Evolutionary conservation across 1,284 basidiomycete species (phyloP).

Genomic region (Schizophyllum amplum): DNA sequence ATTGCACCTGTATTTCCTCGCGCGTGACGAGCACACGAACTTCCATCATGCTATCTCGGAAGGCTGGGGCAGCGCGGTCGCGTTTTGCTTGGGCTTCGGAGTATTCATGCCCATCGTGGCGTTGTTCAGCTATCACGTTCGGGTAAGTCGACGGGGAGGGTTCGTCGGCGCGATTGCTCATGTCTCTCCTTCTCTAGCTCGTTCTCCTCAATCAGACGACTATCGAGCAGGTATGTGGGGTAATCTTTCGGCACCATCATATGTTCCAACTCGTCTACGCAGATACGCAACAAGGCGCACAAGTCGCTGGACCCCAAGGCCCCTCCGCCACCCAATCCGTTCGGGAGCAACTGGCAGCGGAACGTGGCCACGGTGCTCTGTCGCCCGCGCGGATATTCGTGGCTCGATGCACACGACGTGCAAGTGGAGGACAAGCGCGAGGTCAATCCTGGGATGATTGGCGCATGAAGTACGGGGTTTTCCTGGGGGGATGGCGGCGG

Average conservation of each 20-base stretch:
- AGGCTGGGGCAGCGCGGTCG: conserved; percentile 71
- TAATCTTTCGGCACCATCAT: conserved; percentile 8
- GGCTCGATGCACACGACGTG: conserved; percentile 47
- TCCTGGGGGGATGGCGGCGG: neutral
- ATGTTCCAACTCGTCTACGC: conserved; percentile 9
- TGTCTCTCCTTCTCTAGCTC: conserved; percentile 37
- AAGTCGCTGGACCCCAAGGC: conserved; percentile 49
- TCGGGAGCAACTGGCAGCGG: conserved; percentile 62
- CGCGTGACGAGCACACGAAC: conserved; percentile 38
- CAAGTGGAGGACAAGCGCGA: conserved; percentile 62
- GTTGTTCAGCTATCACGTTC: conserved; percentile 74
- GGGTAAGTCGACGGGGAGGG: conserved; percentile 42
- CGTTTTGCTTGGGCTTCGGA: conserved; percentile 59
- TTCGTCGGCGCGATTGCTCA: conserved; percentile 4
- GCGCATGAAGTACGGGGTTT: neutral
- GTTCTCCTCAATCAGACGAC: conserved; percentile 83
- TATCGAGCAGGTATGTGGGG: conserved; percentile 74
- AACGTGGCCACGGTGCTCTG: conserved; percentile 66
- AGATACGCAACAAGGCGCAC: conserved; percentile 77
- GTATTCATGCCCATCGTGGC: conserved; percentile 79
- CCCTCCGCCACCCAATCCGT: conserved; percentile 65
- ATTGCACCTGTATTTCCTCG: conserved; percentile 69
- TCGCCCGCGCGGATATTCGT: conserved; percentile 62
- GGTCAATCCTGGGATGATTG: conserved; percentile 47
- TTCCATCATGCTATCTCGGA: conserved; percentile 52